phyloP scores from a whole-genome alignment of 148 eudicot species.

The Dianthus caryophyllus region DNA sequence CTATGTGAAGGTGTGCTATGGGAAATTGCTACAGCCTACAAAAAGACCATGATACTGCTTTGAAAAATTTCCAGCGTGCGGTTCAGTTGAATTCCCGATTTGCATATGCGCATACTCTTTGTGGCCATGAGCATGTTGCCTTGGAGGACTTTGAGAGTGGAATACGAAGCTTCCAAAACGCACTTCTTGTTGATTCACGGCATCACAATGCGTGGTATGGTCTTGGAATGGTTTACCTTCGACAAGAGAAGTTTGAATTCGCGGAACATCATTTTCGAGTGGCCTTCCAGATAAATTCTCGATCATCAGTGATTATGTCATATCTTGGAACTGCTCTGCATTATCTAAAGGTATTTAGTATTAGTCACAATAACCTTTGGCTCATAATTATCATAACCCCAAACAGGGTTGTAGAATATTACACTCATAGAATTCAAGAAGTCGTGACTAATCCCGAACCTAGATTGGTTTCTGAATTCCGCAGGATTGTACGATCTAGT shows the following conservation, averaged over 20 bases:
- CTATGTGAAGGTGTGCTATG: slow-evolving; percentile 85
- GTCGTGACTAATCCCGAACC: no score
- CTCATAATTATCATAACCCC: no score
- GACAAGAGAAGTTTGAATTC: slow-evolving; percentile 94
- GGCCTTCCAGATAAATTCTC: slow-evolving; percentile 78
- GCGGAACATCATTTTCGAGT: slow-evolving; percentile 87
- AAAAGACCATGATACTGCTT: slow-evolving; percentile 96
- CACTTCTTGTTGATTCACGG: slow-evolving; percentile 81
- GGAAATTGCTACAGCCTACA: slow-evolving; percentile 98
- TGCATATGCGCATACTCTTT: slow-evolving; percentile 93
- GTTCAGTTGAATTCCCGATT: slow-evolving; percentile 74
- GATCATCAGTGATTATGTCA: slow-evolving; percentile 88
- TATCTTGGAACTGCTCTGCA: slow-evolving; percentile 96
- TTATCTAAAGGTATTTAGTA: slow-evolving; percentile 61
- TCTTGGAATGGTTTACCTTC: slow-evolving; percentile 93
- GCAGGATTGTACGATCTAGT: no score
- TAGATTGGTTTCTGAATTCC: no score
- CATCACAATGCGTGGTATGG: slow-evolving; percentile 99
- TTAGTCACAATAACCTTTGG: background rate
- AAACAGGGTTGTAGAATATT: no score
- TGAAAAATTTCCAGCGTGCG: slow-evolving; percentile 87
- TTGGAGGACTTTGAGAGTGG: slow-evolving; percentile 93
- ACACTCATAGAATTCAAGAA: no score
- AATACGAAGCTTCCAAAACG: slow-evolving; percentile 78
- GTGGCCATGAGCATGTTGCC: slow-evolving; percentile 98